Evolutionary conservation across 768 basidiomycete species (phyloP).

Genomic region (Boletus sp.): DNA sequence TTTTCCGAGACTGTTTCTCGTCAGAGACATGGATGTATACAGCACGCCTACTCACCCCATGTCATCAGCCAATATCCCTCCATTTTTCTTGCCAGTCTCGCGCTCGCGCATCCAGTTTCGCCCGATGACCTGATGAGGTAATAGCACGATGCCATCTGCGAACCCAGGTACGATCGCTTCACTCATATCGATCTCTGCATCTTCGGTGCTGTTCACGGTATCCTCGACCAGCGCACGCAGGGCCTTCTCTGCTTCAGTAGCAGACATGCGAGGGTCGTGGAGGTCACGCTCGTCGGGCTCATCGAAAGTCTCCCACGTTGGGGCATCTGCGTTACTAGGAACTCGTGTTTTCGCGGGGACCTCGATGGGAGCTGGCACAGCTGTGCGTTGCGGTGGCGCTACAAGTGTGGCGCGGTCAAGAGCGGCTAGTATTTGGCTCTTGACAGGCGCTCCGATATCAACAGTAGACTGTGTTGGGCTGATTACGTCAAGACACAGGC

Average conservation of each 20-base stretch:
- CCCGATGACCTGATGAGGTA: conserved; percentile 88
- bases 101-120: conserved; percentile 84
- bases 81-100: conserved; percentile 72
- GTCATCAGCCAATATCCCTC: conserved; percentile 91
- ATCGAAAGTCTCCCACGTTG: conserved; percentile 32
- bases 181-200: conserved; percentile 48
- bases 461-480: conserved; percentile 2
- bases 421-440: conserved; percentile 19
- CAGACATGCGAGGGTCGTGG: conserved; percentile 34
- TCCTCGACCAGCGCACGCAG: conserved; percentile 74
- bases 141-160: conserved; percentile 58
- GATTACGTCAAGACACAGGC: conserved; percentile 2
- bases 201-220: conserved; percentile 52
- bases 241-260: conserved; percentile 70
- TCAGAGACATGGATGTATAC: conserved; percentile 2
- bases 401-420: conserved; percentile 24
- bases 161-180: conserved; percentile 79
- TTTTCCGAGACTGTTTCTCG: conserved; percentile 63
- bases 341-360: conserved; percentile 19
- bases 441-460: neutral
- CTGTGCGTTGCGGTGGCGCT: conserved; percentile 15
- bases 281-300: conserved; percentile 22
- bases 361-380: conserved; percentile 34
- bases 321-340: conserved; percentile 8
- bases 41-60: conserved; percentile 59